Conservation (phyloP, 495 filamentous ascomycete species). For the Hyaloscypha hepaticicola region DNA sequence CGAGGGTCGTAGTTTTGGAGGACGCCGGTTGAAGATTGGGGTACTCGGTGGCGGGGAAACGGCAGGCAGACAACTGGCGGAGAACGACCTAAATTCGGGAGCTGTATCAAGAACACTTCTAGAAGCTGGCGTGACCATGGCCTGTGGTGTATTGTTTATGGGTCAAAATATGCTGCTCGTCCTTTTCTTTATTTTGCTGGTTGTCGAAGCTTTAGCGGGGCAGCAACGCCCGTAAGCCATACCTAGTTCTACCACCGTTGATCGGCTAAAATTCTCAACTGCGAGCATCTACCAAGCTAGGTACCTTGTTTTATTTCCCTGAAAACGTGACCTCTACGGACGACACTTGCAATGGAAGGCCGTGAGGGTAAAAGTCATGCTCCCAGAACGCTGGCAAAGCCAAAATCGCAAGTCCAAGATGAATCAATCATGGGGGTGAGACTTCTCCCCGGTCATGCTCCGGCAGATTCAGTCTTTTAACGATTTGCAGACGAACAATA, state of each 20-base stretch:
- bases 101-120: constrained; percentile 12
- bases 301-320: no score
- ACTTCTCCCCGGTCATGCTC: constrained; percentile 17
- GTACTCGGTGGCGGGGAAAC: neutral
- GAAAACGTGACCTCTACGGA: neutral
- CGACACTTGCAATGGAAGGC: neutral
- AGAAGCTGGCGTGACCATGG: neutral
- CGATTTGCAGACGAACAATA: constrained; percentile 72
- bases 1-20: neutral
- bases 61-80: neutral
- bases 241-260: no score
- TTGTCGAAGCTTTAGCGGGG: neutral
- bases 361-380: neutral
- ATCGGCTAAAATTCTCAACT: neutral
- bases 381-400: constrained; percentile 25
- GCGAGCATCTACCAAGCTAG: no score
- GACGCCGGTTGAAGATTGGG: neutral
- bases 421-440: constrained; percentile 70
- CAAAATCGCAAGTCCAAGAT: constrained; percentile 47
- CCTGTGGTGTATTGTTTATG: neutral
- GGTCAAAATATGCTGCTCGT: neutral
- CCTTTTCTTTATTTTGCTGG: neutral
- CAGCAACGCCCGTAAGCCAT: no score
- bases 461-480: neutral
- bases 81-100: neutral